Evolutionary conservation across 208 protist genomes (phyloP).

Genomic region (Trichomonas tenax): DNA sequence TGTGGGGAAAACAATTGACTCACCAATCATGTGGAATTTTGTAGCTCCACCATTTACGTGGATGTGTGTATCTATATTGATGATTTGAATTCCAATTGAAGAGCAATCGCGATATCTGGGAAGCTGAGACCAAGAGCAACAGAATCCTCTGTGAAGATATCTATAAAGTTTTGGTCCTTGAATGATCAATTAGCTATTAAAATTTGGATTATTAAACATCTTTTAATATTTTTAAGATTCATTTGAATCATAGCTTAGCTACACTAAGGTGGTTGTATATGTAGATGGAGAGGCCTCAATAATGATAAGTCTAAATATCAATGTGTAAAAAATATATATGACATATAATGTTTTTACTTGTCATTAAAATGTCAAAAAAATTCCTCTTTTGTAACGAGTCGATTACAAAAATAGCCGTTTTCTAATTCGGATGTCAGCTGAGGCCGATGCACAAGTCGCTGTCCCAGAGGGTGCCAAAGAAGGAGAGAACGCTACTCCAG

Average conservation of each 20-base stretch:
- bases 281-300: no score
- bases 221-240: no score
- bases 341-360: no score
- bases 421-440: neutral
- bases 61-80: conserved; percentile 89
- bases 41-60: conserved; percentile 80
- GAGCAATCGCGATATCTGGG: conserved; percentile 84
- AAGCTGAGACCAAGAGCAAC: conserved; percentile 75
- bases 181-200: no score
- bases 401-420: neutral
- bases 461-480: neutral
- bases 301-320: no score
- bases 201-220: no score
- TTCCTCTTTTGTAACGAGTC: no score
- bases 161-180: conserved; percentile 31
- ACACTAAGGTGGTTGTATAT: no score
- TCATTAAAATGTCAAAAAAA: no score
- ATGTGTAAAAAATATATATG: no score
- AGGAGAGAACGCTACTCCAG: neutral
- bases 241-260: no score
- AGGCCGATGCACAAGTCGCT: neutral
- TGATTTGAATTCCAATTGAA: conserved; percentile 92
- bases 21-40: conserved; percentile 66
- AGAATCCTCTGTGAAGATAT: conserved; percentile 44
- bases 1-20: conserved; percentile 68